These are phyloP conservation scores for Fusarium bactridioides DNA, from an alignment of 2,329 filamentous ascomycete species.

Conservation along the genomic window DNA sequence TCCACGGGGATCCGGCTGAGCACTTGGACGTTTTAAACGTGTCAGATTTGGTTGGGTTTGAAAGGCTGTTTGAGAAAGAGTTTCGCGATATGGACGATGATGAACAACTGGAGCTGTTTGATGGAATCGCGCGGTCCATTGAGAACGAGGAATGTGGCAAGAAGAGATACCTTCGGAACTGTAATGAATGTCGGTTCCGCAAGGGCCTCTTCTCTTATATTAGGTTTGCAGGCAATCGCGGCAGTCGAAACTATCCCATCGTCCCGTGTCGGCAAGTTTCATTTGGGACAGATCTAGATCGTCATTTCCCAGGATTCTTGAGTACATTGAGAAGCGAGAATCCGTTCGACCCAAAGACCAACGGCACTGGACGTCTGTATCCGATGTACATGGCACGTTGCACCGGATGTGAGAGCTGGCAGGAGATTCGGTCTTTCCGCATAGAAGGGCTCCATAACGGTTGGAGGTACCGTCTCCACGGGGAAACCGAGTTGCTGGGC, in stretches of 20 bases:
- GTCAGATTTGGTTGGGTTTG: background rate
- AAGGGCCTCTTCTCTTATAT: background rate
- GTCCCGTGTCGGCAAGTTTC: background rate
- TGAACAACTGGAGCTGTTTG: background rate
- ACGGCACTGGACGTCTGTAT: background rate
- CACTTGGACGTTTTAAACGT: background rate
- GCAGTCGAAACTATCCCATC: background rate
- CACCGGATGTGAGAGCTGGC: constrained; percentile 19
- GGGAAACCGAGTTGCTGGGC: background rate
- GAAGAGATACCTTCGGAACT: constrained; percentile 8
- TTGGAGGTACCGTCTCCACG: background rate
- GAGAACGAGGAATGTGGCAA: constrained; percentile 2
- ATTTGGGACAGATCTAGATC: constrained; percentile 1
- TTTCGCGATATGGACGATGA: background rate
- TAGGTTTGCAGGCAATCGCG: background rate
- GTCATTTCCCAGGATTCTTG: constrained; percentile 20
- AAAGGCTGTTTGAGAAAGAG: background rate
- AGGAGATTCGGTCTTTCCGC: constrained; percentile 25
- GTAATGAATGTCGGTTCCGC: constrained; percentile 17
- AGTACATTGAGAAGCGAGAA: background rate
- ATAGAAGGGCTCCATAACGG: background rate
- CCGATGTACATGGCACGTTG: constrained; percentile 26
- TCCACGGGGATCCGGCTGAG: background rate
- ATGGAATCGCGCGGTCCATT: background rate
- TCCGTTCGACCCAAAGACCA: background rate